Evolutionary conservation across 331 rosid genomes (phyloP), one percentile per base, ranked within the genome.

Genomic region (Malus hybrid): DNA sequence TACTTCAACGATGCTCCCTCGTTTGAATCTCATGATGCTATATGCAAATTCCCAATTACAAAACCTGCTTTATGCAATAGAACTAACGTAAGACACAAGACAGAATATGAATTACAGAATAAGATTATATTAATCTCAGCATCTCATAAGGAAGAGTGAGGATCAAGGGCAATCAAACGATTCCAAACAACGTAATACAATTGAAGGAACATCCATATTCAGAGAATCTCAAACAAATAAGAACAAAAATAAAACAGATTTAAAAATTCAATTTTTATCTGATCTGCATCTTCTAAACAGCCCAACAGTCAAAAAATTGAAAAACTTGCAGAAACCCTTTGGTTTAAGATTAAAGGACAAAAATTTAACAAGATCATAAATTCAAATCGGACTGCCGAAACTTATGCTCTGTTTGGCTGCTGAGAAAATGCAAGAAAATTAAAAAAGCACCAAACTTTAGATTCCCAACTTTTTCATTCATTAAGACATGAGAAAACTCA

Each of bases 1-100:
- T 27, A 92, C 93, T 81, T 92, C 99, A 59, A 95, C 97, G 79
- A 83, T 89, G 74, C 88, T 76, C 72, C 97, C 97, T 78, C 81
- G 86, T 87, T 85, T 92, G 85, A 95, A 92, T 75, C 88, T 80
- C 99, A 95, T 95, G 50, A 69, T 81, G 78, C 16, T 34, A 27
- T 60, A 70, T 69, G 28, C 20, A 70, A 76, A 24, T 75, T 75
- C 76, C 77, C 52, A 59, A 72, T 48, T 74, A 39, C 27, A 81
- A 57, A 15, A 81, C 81, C 87, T 82, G 80, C 65, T 44, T 19
- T 46, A 76, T 9, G 70, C 6, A 71, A 57, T 27, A 80, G 44
- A 75, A 71, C 16, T 39, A 76, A 81, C 63, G 79, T 72, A 67
- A 72, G 76, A 78, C 76, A 73, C 76, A 42, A 55, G 36, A 63